These are phyloP conservation scores for Stephania yunnanensis DNA, from an alignment of 164 flowering plant genomes.

Conservation along the genomic window DNA sequence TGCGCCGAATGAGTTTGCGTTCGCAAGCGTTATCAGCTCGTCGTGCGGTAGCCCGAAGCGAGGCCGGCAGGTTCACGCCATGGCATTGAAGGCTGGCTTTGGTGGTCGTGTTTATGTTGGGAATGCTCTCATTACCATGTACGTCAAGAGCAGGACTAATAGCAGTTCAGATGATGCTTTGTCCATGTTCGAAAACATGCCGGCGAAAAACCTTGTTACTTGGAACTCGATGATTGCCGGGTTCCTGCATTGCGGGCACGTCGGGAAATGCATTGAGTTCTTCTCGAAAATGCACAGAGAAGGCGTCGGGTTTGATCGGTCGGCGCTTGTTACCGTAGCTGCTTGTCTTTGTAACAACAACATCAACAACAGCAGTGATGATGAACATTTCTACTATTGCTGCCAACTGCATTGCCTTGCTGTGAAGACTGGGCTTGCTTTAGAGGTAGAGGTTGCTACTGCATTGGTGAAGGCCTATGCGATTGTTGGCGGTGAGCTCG, in stretches of 20 bases:
- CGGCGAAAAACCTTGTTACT: constrained; percentile 37
- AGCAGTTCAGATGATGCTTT: constrained; percentile 38
- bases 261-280: constrained; percentile 27
- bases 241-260: constrained; percentile 29
- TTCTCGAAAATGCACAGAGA: constrained; percentile 41
- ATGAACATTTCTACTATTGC: constrained; percentile 26
- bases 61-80: constrained; percentile 63
- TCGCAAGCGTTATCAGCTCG: constrained; percentile 49
- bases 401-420: constrained; percentile 47
- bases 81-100: constrained; percentile 46
- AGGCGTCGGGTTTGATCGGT: constrained; percentile 53
- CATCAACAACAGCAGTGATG: constrained; percentile 2
- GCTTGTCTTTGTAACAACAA: constrained; percentile 31
- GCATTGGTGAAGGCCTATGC: constrained; percentile 64
- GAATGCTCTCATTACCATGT: constrained; percentile 77
- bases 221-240: constrained; percentile 79
- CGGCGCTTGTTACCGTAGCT: constrained; percentile 45
- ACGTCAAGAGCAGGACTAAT: constrained; percentile 31
- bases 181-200: constrained; percentile 44
- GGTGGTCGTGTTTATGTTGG: constrained; percentile 50
- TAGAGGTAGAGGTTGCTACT: constrained; percentile 46
- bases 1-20: constrained; percentile 58
- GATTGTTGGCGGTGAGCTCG: constrained; percentile 33
- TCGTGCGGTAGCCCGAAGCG: constrained; percentile 20
- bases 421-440: constrained; percentile 35